Percentiles rank a stretch among this genome's conserved stretches.
Conservation (phyloP, 768 basidiomycete genomes). For the Fomitopsis serialis region DNA sequence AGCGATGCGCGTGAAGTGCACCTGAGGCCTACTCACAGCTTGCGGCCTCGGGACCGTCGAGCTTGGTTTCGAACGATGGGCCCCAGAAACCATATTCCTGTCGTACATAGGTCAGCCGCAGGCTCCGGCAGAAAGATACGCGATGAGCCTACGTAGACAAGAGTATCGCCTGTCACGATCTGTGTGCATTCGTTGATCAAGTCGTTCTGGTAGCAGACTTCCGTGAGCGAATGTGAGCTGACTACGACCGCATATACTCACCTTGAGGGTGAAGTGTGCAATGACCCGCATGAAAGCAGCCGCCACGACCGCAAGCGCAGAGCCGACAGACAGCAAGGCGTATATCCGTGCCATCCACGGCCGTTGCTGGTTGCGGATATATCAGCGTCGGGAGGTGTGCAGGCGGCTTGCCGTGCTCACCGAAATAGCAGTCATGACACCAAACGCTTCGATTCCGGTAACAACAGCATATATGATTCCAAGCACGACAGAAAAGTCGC, state of each 20-base stretch:
- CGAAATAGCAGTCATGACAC: conserved; percentile 41
- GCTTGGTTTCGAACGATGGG: conserved; percentile 14
- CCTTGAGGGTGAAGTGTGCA: conserved; percentile 68
- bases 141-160: conserved; percentile 27
- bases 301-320: conserved; percentile 43
- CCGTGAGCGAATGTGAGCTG: not conserved
- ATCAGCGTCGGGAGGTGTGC: not conserved
- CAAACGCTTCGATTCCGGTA: conserved; percentile 49
- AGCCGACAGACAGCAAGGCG: conserved; percentile 43
- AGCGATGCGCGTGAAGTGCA: not conserved
- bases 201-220: too few species aligned
- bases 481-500: conserved; percentile 51
- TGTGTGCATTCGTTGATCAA: conserved; percentile 52
- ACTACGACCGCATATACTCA: conserved; percentile 15
- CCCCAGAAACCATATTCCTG: conserved; percentile 27
- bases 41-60: conserved; percentile 32
- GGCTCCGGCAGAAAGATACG: not conserved
- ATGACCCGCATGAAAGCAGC: conserved; percentile 51
- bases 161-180: conserved; percentile 29
- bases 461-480: conserved; percentile 52
- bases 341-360: conserved; percentile 48
- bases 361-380: conserved; percentile 38
- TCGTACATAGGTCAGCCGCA: not conserved
- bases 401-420: conserved; percentile 33
- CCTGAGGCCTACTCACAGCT: conserved; percentile 34